Base-by-base conservation (phyloP, 352 stramenopile species). In the Globisporangium ultimum region DNA sequence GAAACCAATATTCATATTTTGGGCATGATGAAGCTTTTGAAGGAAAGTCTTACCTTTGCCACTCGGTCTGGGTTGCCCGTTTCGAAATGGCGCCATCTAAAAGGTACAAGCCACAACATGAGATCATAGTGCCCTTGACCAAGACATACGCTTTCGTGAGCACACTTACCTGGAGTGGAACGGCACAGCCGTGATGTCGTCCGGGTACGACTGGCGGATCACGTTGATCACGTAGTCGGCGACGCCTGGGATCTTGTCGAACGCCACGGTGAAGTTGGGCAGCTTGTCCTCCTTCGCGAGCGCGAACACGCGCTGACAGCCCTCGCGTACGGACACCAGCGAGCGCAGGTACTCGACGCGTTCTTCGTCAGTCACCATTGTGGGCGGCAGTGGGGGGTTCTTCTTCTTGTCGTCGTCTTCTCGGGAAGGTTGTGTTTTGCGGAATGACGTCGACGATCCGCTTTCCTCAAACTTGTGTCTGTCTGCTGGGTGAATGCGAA, bases 21-120 rank as follows among this genome's bases (percentile, higher is more conserved):
- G 24, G 24, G 24, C 24, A 32, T 32, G 5, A 2, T 5, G 24
- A 32, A 32, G 24, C 24, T 32, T 32, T 32, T 2, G 5, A 32
- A 2, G 24, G 5, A 66, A 10, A 0, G 3, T 18, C 60, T 38
- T 17, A 88, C 74, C 48, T 72, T 70, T 10, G 68, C 54, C 5
- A 88, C 68, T 10, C 86, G 80, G 10, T 84, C 60, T 32, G 87
- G 66, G 52, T 90, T 81, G 2, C 86, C 84, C 21, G 79, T 82
- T 68, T 95, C 86, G 51, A 95, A 93, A 64, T 95, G 86, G 46
- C 86, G 80, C 72, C 72, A 81, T 49, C 64, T 70, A 13, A 4
- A 57, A 3, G 24, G 50, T 7, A 13, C 32, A 18, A 14, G 51
- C 4, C 15, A 24, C 51, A 2, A 38, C 46, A 46, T 17, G 7